These are phyloP conservation scores for Corylus americana DNA, from an alignment of 306 rosid species.

Conservation along the genomic window DNA sequence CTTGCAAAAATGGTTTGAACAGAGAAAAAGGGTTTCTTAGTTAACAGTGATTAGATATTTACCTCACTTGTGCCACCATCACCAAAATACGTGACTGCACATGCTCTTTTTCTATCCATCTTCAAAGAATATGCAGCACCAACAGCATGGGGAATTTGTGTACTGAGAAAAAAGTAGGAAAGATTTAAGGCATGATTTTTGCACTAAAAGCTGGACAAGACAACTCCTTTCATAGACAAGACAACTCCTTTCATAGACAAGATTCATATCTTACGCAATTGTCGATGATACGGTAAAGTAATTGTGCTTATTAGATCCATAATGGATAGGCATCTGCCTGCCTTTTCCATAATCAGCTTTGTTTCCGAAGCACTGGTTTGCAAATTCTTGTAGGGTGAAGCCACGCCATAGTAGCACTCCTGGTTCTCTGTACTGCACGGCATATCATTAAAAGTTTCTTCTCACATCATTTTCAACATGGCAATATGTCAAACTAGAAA, in stretches of 20 bases:
- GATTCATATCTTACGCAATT: constrained; percentile 62
- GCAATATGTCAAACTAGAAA: constrained; percentile 14
- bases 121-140: constrained; percentile 96
- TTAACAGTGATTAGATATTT: constrained; percentile 20
- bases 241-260: not conserved
- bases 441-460: constrained; percentile 13
- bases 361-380: constrained; percentile 78
- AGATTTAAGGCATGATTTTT: constrained; percentile 22
- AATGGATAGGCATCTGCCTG: constrained; percentile 92
- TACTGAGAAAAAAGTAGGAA: constrained; percentile 39
- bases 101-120: constrained; percentile 82
- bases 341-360: constrained; percentile 85
- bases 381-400: constrained; percentile 80
- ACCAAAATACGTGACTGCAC: constrained; percentile 80
- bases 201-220: not conserved
- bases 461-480: constrained; percentile 16
- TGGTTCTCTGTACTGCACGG: constrained; percentile 79
- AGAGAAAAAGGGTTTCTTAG: not conserved
- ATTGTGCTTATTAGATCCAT: constrained; percentile 81
- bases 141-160: constrained; percentile 93
- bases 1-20: no score
- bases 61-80: constrained; percentile 99
- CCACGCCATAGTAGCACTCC: constrained; percentile 95
- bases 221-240: not conserved
- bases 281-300: constrained; percentile 85